A percentile compares a stretch with the other conserved stretches of the same genome.
These are phyloP conservation scores for Kodamaea hsintzibuensis DNA, from an alignment of 805 yeast genomes.

Conservation along the genomic window DNA sequence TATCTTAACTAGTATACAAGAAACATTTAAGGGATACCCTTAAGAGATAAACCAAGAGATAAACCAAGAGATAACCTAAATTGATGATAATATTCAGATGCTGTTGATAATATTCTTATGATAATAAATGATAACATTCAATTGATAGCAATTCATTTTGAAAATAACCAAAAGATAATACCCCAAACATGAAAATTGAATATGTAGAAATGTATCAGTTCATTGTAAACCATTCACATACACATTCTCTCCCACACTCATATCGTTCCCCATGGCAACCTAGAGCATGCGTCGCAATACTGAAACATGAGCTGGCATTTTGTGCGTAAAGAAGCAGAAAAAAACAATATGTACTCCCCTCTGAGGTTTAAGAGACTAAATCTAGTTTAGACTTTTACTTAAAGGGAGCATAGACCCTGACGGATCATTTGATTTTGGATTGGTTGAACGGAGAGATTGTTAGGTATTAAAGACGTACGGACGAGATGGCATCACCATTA, in stretches of 20 bases:
- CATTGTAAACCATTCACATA: not conserved
- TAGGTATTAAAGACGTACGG: not conserved
- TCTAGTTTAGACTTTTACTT: not conserved
- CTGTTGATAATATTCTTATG: no score
- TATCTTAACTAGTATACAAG: no score
- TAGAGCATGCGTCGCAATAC: not conserved
- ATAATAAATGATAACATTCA: no score
- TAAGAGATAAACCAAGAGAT: no score
- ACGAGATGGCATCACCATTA: constrained; percentile 8
- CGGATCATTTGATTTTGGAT: not conserved
- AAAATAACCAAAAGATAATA: no score
- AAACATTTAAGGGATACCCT: no score
- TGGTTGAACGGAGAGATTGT: not conserved
- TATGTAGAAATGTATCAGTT: no score
- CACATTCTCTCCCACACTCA: not conserved
- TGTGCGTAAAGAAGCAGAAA: not conserved
- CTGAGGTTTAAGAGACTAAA: not conserved
- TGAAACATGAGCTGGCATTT: not conserved
- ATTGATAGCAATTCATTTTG: no score
- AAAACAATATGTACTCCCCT: not conserved
- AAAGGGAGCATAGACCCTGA: not conserved
- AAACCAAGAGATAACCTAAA: no score
- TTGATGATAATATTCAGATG: no score
- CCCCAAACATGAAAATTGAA: not conserved
- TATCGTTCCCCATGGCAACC: not conserved